phyloP scores from a whole-genome alignment of 768 basidiomycete genomes.

The Termitomyces sp. region DNA sequence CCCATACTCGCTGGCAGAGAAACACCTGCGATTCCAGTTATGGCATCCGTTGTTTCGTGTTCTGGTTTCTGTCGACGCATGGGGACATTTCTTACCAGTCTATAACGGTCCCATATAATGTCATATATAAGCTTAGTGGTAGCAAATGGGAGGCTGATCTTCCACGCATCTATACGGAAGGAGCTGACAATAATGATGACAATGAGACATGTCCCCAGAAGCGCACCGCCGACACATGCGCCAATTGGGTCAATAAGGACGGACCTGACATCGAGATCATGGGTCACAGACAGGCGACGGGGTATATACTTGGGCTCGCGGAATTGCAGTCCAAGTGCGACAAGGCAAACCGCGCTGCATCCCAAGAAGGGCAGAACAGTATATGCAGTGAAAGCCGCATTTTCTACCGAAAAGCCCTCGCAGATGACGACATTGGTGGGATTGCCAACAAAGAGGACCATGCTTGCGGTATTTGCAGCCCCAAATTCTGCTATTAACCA shows the following conservation, averaged over 20 bases:
- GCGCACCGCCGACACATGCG: conserved; percentile 64
- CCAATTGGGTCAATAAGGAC: conserved; percentile 71
- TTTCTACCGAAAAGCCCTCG: conserved; percentile 77
- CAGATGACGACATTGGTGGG: conserved; percentile 93
- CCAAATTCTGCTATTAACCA: conserved; percentile 78
- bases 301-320: conserved; percentile 50
- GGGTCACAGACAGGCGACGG: conserved; percentile 27
- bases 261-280: conserved; percentile 42
- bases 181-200: conserved; percentile 74
- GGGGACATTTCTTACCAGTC: conserved; percentile 23
- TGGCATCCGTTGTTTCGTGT: conserved; percentile 12
- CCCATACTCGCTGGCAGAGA: background rate
- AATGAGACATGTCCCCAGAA: conserved; percentile 64
- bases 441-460: conserved; percentile 79
- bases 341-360: conserved; percentile 55
- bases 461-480: conserved; percentile 73
- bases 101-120: conserved; percentile 49
- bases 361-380: conserved; percentile 77
- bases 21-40: background rate
- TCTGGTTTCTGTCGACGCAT: conserved; percentile 15
- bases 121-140: conserved; percentile 67
- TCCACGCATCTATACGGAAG: conserved; percentile 75
- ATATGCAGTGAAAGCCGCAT: conserved; percentile 76
- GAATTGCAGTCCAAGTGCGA: conserved; percentile 56
- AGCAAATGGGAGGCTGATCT: conserved; percentile 80